Evolutionary conservation across 78 protist genomes (phyloP), one percentile per base, ranked within the genome.

Genomic region (Dictyostelium intermedium): DNA sequence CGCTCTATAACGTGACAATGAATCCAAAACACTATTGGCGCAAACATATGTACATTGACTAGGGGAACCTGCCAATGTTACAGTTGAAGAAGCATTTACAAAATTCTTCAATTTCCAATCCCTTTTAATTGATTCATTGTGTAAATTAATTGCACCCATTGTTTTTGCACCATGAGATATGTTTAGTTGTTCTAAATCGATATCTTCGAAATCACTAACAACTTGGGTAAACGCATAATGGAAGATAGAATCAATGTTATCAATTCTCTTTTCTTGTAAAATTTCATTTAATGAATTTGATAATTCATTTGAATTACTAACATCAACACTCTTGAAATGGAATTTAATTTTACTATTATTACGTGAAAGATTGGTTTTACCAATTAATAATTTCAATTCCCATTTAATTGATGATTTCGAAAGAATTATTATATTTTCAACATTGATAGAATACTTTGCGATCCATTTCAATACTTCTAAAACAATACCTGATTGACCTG

Each of bases 91-190:
- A 18, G 74, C 70, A 30, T 91, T 56, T 25, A 97, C 43, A 53
- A 93, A 92, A 39, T 85, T 35, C 23, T 41, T 83, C 39, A 84
- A 45, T 18, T 89, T 37, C 63, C 72, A 56, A 45, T 27, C 9
- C 11, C 41, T 25, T 27, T 34, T 16, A 10, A 81, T 34, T 47
- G 85, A 81, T 16, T 79, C 18, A 8, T 80, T 25, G 79, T 96
- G 97, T 16, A 96, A 77, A 63, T 86, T 63, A 74, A 95, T 27
- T 2, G 87, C 95, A 35, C 97, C 97, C 20, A 93, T 39, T 6
- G 95, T 73, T 78, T 96, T 96, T 3, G 97, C 87, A 39, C 53
- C 84, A 11, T 63, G 83, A 4, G 79, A 43, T 27, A 73, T 34
- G 5, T 30, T 23, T 20, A 82, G 11, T 41, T 80, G 30, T 5